Conservation (phyloP, 1,284 basidiomycete species). For the Cryptococcus deneoformans region DNA sequence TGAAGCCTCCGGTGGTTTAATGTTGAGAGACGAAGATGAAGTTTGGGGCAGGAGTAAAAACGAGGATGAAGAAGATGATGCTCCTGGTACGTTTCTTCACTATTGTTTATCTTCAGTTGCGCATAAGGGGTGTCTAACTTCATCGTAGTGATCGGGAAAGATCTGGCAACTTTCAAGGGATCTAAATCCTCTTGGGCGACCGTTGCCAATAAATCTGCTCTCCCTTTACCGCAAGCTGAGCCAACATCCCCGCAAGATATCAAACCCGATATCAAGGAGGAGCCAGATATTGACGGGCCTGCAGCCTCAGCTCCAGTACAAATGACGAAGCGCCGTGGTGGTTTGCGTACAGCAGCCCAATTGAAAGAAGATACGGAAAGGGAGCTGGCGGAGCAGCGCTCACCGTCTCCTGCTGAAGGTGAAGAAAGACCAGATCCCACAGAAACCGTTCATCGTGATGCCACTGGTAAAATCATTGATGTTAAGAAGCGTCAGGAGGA, state of each 20-base stretch:
- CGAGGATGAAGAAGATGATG: slow-evolving; percentile 42
- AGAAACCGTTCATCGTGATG: slow-evolving; percentile 93
- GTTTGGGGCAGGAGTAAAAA: slow-evolving; percentile 51
- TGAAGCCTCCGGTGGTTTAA: slow-evolving; percentile 25
- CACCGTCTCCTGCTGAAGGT: slow-evolving; percentile 51
- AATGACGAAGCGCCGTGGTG: slow-evolving; percentile 57
- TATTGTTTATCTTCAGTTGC: background rate
- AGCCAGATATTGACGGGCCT: slow-evolving; percentile 13
- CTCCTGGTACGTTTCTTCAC: slow-evolving; percentile 44
- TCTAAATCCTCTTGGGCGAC: slow-evolving; percentile 40
- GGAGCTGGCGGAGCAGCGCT: slow-evolving; percentile 46
- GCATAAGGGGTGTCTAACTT: background rate
- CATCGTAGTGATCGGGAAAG: slow-evolving; percentile 38
- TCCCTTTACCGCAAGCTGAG: slow-evolving; percentile 1
- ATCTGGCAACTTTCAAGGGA: slow-evolving; percentile 39
- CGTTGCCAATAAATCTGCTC: slow-evolving; percentile 27
- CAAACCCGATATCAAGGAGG: slow-evolving; percentile 8
- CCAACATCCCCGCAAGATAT: slow-evolving; percentile 7
- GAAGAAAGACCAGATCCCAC: slow-evolving; percentile 63
- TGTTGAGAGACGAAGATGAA: slow-evolving; percentile 51
- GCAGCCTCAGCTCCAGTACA: slow-evolving; percentile 32
- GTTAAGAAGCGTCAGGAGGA: slow-evolving; percentile 78
- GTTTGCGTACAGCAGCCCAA: slow-evolving; percentile 65
- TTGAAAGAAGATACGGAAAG: slow-evolving; percentile 55
- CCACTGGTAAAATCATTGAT: slow-evolving; percentile 83